Evolutionary conservation across 257 asterid genomes (phyloP).

Genomic region (Petrea volubilis): DNA sequence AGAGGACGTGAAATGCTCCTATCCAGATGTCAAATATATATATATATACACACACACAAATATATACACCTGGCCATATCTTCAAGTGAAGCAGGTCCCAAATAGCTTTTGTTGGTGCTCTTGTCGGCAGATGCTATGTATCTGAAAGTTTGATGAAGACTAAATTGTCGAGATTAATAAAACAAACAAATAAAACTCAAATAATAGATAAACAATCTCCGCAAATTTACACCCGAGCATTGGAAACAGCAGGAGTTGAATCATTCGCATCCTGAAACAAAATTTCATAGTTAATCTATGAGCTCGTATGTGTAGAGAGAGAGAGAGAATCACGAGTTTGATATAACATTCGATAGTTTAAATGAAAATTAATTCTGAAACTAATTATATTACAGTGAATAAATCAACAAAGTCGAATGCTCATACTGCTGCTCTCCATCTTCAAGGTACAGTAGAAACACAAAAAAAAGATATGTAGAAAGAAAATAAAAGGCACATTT

Average conservation of each 20-base stretch:
- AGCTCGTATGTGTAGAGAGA: too few relatives aligned
- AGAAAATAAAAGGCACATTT: neutral
- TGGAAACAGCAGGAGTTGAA: slow-evolving; percentile 54
- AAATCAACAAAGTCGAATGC: slow-evolving; percentile 69
- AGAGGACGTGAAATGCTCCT: too few relatives aligned
- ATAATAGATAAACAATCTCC: neutral
- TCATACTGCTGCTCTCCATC: slow-evolving; percentile 98
- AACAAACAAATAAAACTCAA: slow-evolving; percentile 1
- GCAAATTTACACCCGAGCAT: slow-evolving; percentile 78
- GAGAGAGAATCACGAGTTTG: neutral
- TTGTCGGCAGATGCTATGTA: slow-evolving; percentile 85
- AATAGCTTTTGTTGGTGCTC: slow-evolving; percentile 67
- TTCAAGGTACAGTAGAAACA: slow-evolving; percentile 67
- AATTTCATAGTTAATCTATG: too few relatives aligned
- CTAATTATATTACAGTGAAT: slow-evolving; percentile 56
- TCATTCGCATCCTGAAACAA: slow-evolving; percentile 53
- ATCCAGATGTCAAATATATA: too few relatives aligned
- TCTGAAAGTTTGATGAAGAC: slow-evolving; percentile 43
- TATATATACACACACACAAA: too few relatives aligned
- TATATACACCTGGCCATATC: slow-evolving; percentile 75
- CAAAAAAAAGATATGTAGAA: neutral
- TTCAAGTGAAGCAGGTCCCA: slow-evolving; percentile 85
- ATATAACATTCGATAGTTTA: too few relatives aligned
- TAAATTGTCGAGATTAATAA: neutral
- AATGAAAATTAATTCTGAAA: neutral